phyloP scores from a whole-genome alignment of 164 flowering plant genomes.

The Piper betle region DNA sequence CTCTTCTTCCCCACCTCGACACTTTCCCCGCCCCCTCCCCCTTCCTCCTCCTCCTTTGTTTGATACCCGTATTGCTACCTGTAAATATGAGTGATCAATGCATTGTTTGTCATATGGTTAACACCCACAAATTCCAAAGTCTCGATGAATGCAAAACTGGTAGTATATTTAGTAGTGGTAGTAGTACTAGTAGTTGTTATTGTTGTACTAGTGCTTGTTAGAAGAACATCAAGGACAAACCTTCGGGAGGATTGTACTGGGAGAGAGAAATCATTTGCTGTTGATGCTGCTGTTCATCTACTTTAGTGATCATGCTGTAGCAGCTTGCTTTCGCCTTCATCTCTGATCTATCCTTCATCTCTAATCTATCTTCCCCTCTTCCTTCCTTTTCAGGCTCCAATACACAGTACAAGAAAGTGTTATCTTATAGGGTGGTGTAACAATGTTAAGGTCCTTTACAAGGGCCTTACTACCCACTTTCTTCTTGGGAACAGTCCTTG shows the following conservation, averaged over 20 bases:
- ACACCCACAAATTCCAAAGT: neutral
- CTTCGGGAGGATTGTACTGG: slow-evolving; percentile 29
- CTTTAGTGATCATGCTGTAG: too few relatives aligned
- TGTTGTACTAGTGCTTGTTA: neutral
- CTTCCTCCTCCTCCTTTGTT: slow-evolving; percentile 32
- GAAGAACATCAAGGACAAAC: slow-evolving; percentile 10
- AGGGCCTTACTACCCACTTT: neutral
- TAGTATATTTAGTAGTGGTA: neutral
- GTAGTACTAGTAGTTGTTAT: neutral
- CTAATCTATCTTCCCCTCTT: neutral
- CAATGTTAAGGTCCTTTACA: neutral
- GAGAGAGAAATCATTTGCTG: slow-evolving; percentile 27
- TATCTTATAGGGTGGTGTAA: neutral
- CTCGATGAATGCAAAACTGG: neutral
- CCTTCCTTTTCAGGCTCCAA: neutral
- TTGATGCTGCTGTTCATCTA: slow-evolving; percentile 14
- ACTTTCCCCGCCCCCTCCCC: slow-evolving; percentile 14
- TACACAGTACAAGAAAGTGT: neutral
- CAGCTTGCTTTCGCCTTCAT: neutral
- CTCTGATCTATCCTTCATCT: neutral
- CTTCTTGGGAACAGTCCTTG: neutral
- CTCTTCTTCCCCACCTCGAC: slow-evolving; percentile 32
- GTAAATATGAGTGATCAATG: neutral
- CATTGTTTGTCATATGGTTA: neutral
- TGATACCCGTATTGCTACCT: slow-evolving; percentile 12